Base-by-base conservation (phyloP, 768 basidiomycete genomes). In the Naematelia aurantialba region DNA sequence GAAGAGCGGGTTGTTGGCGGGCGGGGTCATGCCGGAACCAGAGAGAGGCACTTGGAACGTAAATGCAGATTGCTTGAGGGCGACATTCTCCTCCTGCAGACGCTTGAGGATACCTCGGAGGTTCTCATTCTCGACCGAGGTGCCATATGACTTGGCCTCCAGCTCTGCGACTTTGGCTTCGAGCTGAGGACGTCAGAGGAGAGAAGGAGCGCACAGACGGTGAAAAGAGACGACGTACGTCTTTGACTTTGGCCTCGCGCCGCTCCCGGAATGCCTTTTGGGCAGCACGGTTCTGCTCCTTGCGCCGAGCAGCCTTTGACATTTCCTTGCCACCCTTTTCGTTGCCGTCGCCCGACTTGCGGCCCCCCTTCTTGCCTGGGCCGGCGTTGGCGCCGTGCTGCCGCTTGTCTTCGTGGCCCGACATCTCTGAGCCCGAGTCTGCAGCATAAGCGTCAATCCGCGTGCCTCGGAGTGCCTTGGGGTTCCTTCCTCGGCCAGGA, bases 211-310 rank as follows among this genome's bases (percentile, higher is more conserved):
- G 57, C n/a, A 1, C 1, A 22, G 25, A 27, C 12, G 17, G 10
- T 19, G 11, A 39, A n/a, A 21, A 34, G 2, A 13, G 8, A 19
- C 44, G 12, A 82, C 90, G 80, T 72, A 96, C 92, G 75, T 96
- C 92, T 74, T 90, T 91, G 65, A 98, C 90, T 76, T 96, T 92
- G 70, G 89, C 91, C 79, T 99, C 94, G 79, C 97, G 93, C 61
- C 94, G 83, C 78, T 98, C 96, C 56, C 94, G 82, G 81, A 99
- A 99, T 1, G 94, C 94, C 54, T 94, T 86, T 78, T 99, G 96
- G 5, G 94, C 94, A 2, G 92, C 91, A 56, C 94, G 83, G 69
- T 99, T 99, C 79, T 98, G 94, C 68, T 97, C 89, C 79, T 98
- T 98, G 62, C 94, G 86, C 73, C 94, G 93, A 19, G 64, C 67